Conservation (phyloP, 2,329 filamentous ascomycete genomes). For the Cercospora beticola region DNA sequence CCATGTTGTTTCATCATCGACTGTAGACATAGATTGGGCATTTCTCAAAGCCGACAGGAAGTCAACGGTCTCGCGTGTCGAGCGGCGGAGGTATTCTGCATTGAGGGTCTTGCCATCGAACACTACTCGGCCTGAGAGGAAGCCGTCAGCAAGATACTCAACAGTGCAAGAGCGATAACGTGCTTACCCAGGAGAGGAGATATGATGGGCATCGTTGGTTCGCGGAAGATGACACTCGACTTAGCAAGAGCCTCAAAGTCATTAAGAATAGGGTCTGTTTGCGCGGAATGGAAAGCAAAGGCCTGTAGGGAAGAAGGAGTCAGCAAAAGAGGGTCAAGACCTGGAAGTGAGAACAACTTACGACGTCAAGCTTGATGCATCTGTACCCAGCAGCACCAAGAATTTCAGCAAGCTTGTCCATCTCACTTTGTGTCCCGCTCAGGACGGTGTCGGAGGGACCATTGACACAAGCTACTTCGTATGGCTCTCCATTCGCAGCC, state of each 20-base stretch:
- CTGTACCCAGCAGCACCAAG: constrained; percentile 16
- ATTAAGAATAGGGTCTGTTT: constrained; percentile 34
- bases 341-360: constrained; percentile 38
- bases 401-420: constrained; percentile 12
- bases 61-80: constrained; percentile 46
- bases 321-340: constrained; percentile 30
- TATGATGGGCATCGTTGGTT: constrained; percentile 30
- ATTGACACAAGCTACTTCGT: constrained; percentile 34
- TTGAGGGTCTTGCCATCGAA: constrained; percentile 25
- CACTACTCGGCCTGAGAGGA: constrained; percentile 22
- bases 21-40: constrained; percentile 37
- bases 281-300: constrained; percentile 37
- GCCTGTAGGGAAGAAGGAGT: constrained; percentile 18
- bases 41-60: constrained; percentile 29
- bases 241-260: constrained; percentile 24
- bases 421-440: constrained; percentile 23
- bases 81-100: constrained; percentile 28
- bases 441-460: constrained; percentile 29
- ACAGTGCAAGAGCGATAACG: background rate
- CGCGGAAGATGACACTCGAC: constrained; percentile 16
- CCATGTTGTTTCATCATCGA: constrained; percentile 42
- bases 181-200: constrained; percentile 33
- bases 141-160: background rate
- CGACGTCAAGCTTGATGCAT: constrained; percentile 25
- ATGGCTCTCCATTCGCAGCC: background rate